Percentiles rank a stretch among this genome's conserved stretches.
Evolutionary conservation across 2,329 filamentous ascomycete genomes (phyloP).

Genomic region (Fusarium clavum): DNA sequence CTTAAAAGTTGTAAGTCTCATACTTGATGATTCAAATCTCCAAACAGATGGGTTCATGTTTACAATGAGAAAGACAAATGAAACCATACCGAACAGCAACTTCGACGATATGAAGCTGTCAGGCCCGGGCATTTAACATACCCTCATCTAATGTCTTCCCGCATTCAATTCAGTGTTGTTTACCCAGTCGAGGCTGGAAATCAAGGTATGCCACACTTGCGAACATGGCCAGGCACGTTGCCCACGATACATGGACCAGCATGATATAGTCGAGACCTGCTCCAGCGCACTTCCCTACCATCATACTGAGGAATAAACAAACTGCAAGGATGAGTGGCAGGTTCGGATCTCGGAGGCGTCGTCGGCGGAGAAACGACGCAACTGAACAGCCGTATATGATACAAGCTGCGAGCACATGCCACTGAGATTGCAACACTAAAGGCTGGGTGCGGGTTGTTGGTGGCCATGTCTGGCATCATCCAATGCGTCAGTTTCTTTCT

Average conservation of each 20-base stretch:
- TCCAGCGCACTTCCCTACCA: slow-evolving; percentile 30
- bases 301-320: slow-evolving; percentile 34
- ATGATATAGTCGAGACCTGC: slow-evolving; percentile 41
- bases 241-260: slow-evolving; percentile 44
- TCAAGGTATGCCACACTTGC: slow-evolving; percentile 28
- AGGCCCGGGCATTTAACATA: slow-evolving; percentile 13
- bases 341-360: slow-evolving; percentile 32
- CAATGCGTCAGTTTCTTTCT: slow-evolving; percentile 33
- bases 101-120: neutral
- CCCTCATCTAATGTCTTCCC: neutral
- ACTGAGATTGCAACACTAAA: slow-evolving; percentile 31
- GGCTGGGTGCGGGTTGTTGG: slow-evolving; percentile 20
- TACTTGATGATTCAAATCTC: neutral
- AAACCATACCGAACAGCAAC: neutral
- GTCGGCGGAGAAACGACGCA: slow-evolving; percentile 42
- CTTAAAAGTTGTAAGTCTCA: neutral
- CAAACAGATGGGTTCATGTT: neutral
- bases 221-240: slow-evolving; percentile 43
- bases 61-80: neutral
- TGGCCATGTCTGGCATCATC: slow-evolving; percentile 31
- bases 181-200: slow-evolving; percentile 16
- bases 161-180: slow-evolving; percentile 6
- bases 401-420: slow-evolving; percentile 40
- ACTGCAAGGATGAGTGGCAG: slow-evolving; percentile 35
- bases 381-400: slow-evolving; percentile 43